A percentile compares a stretch with the other conserved stretches of the same genome.
Evolutionary conservation across 306 rosid species (phyloP).

Genomic region (Cucurbita moschata): DNA sequence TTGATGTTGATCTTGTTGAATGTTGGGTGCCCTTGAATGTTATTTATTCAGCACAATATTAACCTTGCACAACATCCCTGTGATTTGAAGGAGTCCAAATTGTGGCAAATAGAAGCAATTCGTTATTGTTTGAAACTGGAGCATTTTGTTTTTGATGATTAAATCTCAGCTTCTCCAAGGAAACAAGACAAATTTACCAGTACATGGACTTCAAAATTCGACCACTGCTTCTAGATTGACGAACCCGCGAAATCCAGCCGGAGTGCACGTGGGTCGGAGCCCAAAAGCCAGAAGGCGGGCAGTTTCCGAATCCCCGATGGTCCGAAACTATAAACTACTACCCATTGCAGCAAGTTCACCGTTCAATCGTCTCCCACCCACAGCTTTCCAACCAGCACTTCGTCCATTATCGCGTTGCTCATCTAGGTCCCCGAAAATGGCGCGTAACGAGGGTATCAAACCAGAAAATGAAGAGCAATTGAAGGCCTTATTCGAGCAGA

Average conservation of each 20-base stretch:
- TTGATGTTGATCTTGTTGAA: too few relatives aligned
- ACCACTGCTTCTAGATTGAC: not conserved
- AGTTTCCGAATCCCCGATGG: not conserved
- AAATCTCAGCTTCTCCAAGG: not conserved
- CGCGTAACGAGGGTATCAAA: constrained; percentile 9
- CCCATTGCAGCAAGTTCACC: not conserved
- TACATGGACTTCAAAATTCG: not conserved
- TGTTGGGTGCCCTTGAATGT: too few relatives aligned
- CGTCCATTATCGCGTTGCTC: not conserved
- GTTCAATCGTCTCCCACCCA: not conserved
- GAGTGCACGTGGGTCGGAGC: constrained; percentile 2
- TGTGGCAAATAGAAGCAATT: not conserved
- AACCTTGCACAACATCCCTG: too few relatives aligned
- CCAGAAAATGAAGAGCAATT: constrained; percentile 12
- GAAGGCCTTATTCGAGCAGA: constrained; percentile 51
- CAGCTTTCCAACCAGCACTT: not conserved
- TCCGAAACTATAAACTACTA: not conserved
- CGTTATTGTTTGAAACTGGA: not conserved
- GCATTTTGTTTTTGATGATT: not conserved
- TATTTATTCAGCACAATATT: too few relatives aligned
- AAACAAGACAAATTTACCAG: not conserved
- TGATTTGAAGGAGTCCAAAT: too few relatives aligned
- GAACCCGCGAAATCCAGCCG: constrained; percentile 2
- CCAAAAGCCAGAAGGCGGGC: not conserved
- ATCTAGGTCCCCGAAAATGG: not conserved